These are phyloP conservation scores for Saxophila tyrrhenica DNA, from an alignment of 495 filamentous ascomycete genomes.

Conservation along the genomic window DNA sequence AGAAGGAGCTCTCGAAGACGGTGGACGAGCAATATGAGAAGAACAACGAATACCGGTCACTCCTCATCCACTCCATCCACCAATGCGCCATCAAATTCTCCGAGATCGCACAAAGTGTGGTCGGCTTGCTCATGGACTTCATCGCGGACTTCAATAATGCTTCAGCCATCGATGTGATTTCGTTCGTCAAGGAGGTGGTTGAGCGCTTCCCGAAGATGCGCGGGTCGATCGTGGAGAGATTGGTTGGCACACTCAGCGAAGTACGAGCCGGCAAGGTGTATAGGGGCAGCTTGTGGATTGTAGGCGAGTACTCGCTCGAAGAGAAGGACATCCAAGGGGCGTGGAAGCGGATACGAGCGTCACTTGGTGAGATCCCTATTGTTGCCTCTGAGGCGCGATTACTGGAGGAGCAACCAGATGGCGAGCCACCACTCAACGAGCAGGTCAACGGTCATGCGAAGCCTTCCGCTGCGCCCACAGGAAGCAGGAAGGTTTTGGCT, in stretches of 20 bases:
- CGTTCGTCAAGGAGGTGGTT: constrained; percentile 97
- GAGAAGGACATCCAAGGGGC: constrained; percentile 89
- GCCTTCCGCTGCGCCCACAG: constrained; percentile 59
- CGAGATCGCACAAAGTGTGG: constrained; percentile 91
- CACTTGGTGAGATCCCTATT: constrained; percentile 94
- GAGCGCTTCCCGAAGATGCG: constrained; percentile 94
- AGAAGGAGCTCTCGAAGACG: constrained; percentile 95
- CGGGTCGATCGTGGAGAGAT: constrained; percentile 69
- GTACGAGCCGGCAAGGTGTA: constrained; percentile 97
- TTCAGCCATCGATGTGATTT: constrained; percentile 93
- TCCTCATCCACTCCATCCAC: constrained; percentile 94
- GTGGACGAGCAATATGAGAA: constrained; percentile 98
- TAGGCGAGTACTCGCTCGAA: constrained; percentile 93
- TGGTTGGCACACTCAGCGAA: constrained; percentile 85
- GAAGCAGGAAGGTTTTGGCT: constrained; percentile 82
- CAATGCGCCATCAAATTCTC: constrained; percentile 98
- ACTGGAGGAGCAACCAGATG: constrained; percentile 66
- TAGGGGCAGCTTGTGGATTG: constrained; percentile 90
- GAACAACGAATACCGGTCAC: constrained; percentile 92
- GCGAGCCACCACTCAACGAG: constrained; percentile 48
- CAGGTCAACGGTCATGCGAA: constrained; percentile 76
- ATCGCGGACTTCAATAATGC: constrained; percentile 97
- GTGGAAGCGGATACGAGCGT: constrained; percentile 91
- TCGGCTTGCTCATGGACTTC: constrained; percentile 97
- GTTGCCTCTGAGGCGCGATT: constrained; percentile 89